Percentiles rank a stretch among this genome's conserved stretches.
These are phyloP conservation scores for Arabidopsis suecica DNA, from an alignment of 345 rosid genomes.

Conservation along the genomic window DNA sequence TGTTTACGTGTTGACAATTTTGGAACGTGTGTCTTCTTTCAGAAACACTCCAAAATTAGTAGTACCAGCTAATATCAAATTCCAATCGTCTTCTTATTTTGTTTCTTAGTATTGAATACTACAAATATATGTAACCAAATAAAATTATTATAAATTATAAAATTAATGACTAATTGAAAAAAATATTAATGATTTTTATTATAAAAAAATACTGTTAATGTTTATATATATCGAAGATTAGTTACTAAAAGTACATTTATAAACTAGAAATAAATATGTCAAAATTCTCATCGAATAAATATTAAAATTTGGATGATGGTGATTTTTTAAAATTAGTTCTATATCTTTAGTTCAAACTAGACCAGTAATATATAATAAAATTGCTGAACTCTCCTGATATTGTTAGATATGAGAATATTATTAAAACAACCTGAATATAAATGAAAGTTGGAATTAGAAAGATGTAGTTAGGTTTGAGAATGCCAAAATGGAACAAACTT, in stretches of 20 bases:
- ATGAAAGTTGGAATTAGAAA: conserved; percentile 12
- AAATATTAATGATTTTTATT: background rate
- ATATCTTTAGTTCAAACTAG: background rate
- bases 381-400: background rate
- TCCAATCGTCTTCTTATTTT: background rate
- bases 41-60: conserved; percentile 24
- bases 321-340: background rate
- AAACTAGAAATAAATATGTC: background rate
- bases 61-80: conserved; percentile 25
- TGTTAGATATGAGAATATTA: background rate
- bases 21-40: conserved; percentile 23
- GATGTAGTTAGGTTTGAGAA: conserved; percentile 29
- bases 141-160: background rate
- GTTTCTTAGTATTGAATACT: background rate
- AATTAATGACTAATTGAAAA: background rate
- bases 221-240: too few species aligned
- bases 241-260: too few species aligned
- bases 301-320: background rate
- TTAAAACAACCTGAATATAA: background rate
- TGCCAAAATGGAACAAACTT: conserved; percentile 34
- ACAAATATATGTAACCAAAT: background rate
- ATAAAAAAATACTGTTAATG: too few species aligned
- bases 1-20: conserved; percentile 31
- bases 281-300: background rate
- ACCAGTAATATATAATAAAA: background rate